A percentile compares a stretch with the other conserved stretches of the same genome.
phyloP scores from a whole-genome alignment of 1,139 yeast species.

The Yamadazyma mexicana region DNA sequence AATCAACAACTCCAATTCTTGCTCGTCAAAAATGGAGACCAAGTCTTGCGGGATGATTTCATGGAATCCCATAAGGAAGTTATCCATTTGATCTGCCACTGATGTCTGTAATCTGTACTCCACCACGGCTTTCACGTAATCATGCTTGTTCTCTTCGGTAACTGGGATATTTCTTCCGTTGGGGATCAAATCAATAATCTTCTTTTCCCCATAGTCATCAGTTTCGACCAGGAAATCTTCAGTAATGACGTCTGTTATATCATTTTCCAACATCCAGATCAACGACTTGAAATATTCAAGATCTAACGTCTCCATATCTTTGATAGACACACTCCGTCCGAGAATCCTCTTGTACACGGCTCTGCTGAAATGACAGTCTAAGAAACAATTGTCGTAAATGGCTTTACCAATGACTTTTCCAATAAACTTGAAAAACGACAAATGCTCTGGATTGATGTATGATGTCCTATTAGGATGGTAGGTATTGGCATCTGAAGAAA shows the following conservation, averaged over 20 bases:
- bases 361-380: constrained; percentile 94
- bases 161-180: constrained; percentile 84
- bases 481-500: constrained; percentile 88
- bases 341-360: constrained; percentile 90
- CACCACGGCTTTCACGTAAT: constrained; percentile 81
- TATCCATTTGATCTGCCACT: constrained; percentile 84
- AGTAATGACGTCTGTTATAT: constrained; percentile 93
- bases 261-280: constrained; percentile 96
- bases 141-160: constrained; percentile 87
- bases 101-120: constrained; percentile 84
- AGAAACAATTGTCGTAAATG: constrained; percentile 78
- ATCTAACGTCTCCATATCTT: constrained; percentile 94
- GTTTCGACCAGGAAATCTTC: constrained; percentile 94
- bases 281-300: constrained; percentile 89
- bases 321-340: constrained; percentile 78
- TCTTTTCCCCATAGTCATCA: constrained; percentile 92
- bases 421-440: constrained; percentile 89
- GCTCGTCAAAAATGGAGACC: constrained; percentile 89
- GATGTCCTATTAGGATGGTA: constrained; percentile 96
- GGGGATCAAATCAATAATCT: constrained; percentile 74
- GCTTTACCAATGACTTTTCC: constrained; percentile 96
- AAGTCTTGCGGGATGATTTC: constrained; percentile 88
- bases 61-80: constrained; percentile 84
- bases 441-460: constrained; percentile 89
- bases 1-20: constrained; percentile 87